A percentile compares a stretch with the other conserved stretches of the same genome.
Evolutionary conservation across 805 yeast species (phyloP).

Genomic region (Yamadazyma endophytica): DNA sequence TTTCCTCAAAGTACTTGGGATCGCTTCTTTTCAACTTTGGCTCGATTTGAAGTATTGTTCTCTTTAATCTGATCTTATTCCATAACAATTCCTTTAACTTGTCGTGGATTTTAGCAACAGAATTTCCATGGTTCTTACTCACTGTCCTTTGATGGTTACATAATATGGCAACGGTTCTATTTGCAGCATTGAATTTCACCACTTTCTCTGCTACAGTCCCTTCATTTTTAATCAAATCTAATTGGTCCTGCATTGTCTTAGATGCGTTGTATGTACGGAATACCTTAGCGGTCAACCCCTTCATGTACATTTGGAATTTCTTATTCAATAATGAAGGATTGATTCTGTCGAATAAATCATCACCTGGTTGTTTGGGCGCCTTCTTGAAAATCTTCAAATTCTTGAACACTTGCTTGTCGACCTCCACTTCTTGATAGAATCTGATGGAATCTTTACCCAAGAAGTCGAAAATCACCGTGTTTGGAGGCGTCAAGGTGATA

Average conservation of each 20-base stretch:
- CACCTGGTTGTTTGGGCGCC: constrained; percentile 86
- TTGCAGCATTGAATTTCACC: constrained; percentile 88
- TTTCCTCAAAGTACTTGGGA: constrained; percentile 59
- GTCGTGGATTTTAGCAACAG: constrained; percentile 76
- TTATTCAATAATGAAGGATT: constrained; percentile 81
- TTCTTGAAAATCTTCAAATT: constrained; percentile 83
- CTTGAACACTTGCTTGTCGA: constrained; percentile 87
- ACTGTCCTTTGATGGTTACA: constrained; percentile 97
- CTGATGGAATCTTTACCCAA: constrained; percentile 94
- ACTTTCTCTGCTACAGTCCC: constrained; percentile 88
- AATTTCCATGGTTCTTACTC: constrained; percentile 74
- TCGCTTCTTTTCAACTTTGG: constrained; percentile 47
- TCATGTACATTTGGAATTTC: constrained; percentile 85
- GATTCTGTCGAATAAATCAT: constrained; percentile 85
- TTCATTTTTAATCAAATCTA: constrained; percentile 77
- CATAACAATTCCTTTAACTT: constrained; percentile 76
- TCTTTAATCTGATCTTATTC: constrained; percentile 74
- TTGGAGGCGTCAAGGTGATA: constrained; percentile 79
- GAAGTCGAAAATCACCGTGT: constrained; percentile 82
- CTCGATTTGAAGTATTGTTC: constrained; percentile 66
- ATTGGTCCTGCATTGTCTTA: constrained; percentile 92
- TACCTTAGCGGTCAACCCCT: constrained; percentile 92
- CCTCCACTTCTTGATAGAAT: constrained; percentile 88
- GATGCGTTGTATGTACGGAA: constrained; percentile 98
- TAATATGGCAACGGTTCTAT: constrained; percentile 88